Evolutionary conservation across 225 moss, liverwort and hornwort genomes (phyloP).

Genomic region (Climacium dendroides): DNA sequence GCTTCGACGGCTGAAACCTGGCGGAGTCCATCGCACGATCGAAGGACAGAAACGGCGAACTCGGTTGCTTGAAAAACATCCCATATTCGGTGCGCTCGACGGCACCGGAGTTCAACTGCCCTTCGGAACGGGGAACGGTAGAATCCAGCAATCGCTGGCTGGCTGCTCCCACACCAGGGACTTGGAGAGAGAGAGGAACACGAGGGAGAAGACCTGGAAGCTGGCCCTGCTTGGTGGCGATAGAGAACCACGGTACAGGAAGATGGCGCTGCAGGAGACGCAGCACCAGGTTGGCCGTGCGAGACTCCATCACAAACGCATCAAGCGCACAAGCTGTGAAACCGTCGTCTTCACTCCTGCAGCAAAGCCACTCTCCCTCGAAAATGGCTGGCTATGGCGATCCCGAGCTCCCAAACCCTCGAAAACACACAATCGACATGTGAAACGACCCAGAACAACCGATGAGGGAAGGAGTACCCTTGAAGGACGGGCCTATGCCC

Average conservation of each 20-base stretch:
- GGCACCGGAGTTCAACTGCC: neutral
- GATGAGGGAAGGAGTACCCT: neutral
- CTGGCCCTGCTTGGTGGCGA: neutral
- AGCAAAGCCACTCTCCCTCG: neutral
- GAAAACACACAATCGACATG: neutral
- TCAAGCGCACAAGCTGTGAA: neutral
- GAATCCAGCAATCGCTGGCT: neutral
- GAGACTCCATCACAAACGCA: slow-evolving; percentile 30
- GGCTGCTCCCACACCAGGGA: neutral
- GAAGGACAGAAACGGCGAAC: slow-evolving; percentile 18
- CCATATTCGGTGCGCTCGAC: slow-evolving; percentile 5
- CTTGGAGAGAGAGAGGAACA: neutral
- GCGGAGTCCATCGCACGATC: neutral
- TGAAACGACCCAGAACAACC: neutral
- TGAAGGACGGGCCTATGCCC: neutral
- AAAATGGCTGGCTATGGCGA: neutral
- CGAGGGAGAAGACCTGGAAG: slow-evolving; percentile 9
- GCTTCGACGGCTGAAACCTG: neutral
- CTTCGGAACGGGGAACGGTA: neutral
- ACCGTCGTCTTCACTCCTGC: neutral
- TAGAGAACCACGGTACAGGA: slow-evolving; percentile 5
- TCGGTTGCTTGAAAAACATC: slow-evolving; percentile 20
- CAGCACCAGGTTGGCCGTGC: slow-evolving; percentile 20
- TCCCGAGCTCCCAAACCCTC: neutral
- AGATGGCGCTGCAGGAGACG: slow-evolving; percentile 52